Evolutionary conservation across 306 rosid species (phyloP), one percentile per base, ranked within the genome.

Genomic region (Vigna unguiculata): DNA sequence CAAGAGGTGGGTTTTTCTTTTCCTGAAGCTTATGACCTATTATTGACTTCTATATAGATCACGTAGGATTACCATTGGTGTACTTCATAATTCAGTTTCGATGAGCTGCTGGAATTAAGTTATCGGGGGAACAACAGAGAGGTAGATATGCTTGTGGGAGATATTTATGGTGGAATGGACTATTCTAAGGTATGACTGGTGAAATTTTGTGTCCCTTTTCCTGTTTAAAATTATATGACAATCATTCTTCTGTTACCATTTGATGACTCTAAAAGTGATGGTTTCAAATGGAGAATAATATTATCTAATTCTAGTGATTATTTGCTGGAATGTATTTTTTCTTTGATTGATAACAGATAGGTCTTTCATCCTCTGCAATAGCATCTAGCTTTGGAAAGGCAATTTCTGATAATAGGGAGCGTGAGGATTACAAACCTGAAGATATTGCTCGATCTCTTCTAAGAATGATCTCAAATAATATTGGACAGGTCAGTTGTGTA

Each of bases 381-480:
- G 99, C 99, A 76, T 95, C 97, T 82, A 95, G 99, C 86, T 95
- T 95, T 79, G 97, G 99, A 81, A 95, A 85, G 90, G 90, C 93
- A 69, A 85, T 95, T 69, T 92, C 97, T 78, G 89, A 90, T 58
- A 83, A 81, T 45, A 95, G 83, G 88, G 90, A 84, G 79, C 85
- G 85, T 66, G 86, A 85, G 74, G 97, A 92, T 76, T 95, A 89
- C 91, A 87, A 77, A 64, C 86, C 97, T 51, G 97, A 95, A 81
- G 99, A 95, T 80, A 74, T 95, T 36, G 87, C 99, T 79, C 96
- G 97, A 49, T 95, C 99, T 53, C 97, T 95, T 32, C 87, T 95
- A 54, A 87, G 97, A 87, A 89, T 95, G 97, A 90, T 95, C 75
- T 95, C 99, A 77, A 92, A 92, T 82, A 95, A 95, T 76, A 85